These are phyloP conservation scores for Rhodotorula babjevae DNA, from an alignment of 768 basidiomycete species.

Conservation along the genomic window DNA sequence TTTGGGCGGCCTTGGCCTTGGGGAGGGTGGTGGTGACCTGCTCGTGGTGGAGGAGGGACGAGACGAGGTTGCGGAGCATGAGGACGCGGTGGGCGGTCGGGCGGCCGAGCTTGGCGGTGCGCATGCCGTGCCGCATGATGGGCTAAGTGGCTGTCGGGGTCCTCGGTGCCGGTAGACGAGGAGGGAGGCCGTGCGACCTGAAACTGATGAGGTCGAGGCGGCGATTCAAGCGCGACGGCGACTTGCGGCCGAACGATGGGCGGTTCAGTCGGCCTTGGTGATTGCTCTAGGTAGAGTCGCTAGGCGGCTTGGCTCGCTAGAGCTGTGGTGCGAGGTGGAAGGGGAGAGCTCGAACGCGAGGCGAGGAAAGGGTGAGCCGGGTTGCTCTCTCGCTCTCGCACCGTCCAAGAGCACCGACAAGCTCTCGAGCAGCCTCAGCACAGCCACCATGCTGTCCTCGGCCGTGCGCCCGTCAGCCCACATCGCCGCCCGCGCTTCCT, in stretches of 20 bases:
- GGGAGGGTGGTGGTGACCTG: conserved; percentile 92
- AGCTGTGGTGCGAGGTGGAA: too few species aligned
- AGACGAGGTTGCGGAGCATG: conserved; percentile 90
- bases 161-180: too few species aligned
- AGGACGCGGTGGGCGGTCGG: conserved; percentile 86
- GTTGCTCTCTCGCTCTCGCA: too few species aligned
- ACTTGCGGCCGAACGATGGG: too few species aligned
- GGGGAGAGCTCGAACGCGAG: too few species aligned
- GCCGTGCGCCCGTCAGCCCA: neutral
- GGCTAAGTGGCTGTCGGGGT: neutral
- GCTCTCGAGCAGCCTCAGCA: too few species aligned
- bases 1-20: conserved; percentile 85
- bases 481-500: neutral
- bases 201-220: neutral
- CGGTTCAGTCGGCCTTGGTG: too few species aligned
- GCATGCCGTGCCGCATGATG: conserved; percentile 87
- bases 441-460: neutral
- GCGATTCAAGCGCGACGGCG: neutral
- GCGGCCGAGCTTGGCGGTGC: conserved; percentile 85
- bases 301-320: too few species aligned
- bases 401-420: too few species aligned
- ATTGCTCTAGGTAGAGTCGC: too few species aligned
- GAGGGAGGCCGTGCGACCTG: too few species aligned
- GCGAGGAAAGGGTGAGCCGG: too few species aligned
- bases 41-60: conserved; percentile 88